Evolutionary conservation across 805 yeast species (phyloP), one percentile per base, ranked within the genome.

Genomic region (Starmerella roubikii): DNA sequence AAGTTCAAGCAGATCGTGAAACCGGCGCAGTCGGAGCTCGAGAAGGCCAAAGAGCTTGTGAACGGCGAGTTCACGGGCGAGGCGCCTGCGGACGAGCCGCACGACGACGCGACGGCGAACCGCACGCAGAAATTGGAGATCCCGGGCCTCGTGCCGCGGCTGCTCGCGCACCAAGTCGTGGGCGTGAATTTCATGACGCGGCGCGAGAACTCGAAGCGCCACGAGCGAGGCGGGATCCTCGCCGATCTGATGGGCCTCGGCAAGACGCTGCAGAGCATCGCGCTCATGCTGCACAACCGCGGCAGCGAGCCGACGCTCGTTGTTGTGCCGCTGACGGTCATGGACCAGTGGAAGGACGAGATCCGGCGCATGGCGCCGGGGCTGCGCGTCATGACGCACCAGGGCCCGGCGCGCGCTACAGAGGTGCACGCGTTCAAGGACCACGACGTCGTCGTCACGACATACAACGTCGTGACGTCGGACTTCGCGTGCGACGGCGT

Each of bases 161-260:
- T 69, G 20, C 44, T 67, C 30, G 62, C 63, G n/a, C 76, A 71
- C 47, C 76, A 71, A 45, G 56, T 58, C 2, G 49, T 49, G 4
- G 76, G 76, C 2, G 51, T 70, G 21, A 46, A 49, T 30, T 70
- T 71, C 51, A 47, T 70, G 46, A 46, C 48, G 4, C 37, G 41
- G 5, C 56, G 74, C 13, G 76, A 70, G n/a, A 40, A 30, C 3
- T 30, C 38, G 3, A 35, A 36, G 11, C 40, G 39, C 13, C 32
- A 41, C 2, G 48, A 45, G 16, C 66, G 62, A 40, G 81, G 81
- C 22, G 82, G 80, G 3, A 37, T 75, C n/a, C 60, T 82, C 29
- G 82, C 91, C 52, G 94, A 82, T 54, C 93, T 80, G 58, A 83
- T 83, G 94, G 94, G 94, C 15, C 62, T 83, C 13, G 94, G 94